A percentile compares a stretch with the other conserved stretches of the same genome.
phyloP scores from a whole-genome alignment of 2,329 filamentous ascomycete genomes.

The Penicillium sp. region DNA sequence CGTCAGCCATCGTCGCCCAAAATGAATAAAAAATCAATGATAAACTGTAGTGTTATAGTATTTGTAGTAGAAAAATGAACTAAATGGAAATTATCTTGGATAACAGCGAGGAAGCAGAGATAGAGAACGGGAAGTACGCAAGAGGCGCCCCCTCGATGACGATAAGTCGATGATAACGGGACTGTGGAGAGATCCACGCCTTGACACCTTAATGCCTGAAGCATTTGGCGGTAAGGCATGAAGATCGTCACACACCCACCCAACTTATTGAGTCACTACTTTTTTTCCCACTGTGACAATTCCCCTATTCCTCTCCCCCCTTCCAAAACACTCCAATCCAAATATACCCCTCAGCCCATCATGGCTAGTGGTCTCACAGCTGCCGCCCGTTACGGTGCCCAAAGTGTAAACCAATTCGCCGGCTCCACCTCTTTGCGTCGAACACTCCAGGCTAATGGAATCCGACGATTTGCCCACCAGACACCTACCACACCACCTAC shows the following conservation, averaged over 20 bases:
- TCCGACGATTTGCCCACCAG: conserved; percentile 37
- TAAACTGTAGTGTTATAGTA: conserved; percentile 2
- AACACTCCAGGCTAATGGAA: conserved; percentile 29
- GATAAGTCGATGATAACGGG: conserved; percentile 25
- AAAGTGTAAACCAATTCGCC: conserved; percentile 31
- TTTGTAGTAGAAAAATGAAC: background rate
- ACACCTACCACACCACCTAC: conserved; percentile 43
- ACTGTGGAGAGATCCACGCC: conserved; percentile 19
- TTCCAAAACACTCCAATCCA: conserved; percentile 6
- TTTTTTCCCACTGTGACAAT: conserved; percentile 7
- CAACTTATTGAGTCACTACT: conserved; percentile 19
- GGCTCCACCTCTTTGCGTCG: conserved; percentile 28
- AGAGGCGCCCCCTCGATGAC: conserved; percentile 12
- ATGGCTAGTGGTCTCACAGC: conserved; percentile 32
- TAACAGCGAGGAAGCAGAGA: background rate
- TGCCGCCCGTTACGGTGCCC: conserved; percentile 29
- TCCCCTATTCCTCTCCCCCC: background rate
- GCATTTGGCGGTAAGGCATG: conserved; percentile 5
- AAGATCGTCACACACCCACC: conserved; percentile 10
- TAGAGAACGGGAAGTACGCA: conserved; percentile 2
- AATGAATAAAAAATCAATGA: background rate
- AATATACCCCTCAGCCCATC: conserved; percentile 15
- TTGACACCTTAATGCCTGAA: conserved; percentile 9
- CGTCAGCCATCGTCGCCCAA: conserved; percentile 35
- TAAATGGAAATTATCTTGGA: background rate